Conservation (phyloP, 345 rosid species). For the Barbarea vulgaris region DNA sequence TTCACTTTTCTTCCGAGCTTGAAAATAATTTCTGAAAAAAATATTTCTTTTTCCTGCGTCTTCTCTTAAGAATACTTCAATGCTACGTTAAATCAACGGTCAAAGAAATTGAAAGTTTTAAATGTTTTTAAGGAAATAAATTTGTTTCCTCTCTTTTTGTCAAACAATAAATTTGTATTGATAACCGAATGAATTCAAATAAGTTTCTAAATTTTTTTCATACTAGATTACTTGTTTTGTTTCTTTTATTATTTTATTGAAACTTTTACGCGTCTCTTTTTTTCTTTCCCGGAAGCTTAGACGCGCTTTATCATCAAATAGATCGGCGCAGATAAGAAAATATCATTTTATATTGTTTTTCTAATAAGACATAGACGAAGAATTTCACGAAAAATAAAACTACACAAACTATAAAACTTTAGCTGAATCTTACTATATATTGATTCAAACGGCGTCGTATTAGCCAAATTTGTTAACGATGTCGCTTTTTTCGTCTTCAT, state of each 20-base stretch:
- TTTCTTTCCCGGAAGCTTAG: not conserved
- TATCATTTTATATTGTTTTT: not conserved
- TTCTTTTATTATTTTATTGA: not conserved
- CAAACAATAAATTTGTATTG: not conserved
- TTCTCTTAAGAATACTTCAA: constrained; percentile 27
- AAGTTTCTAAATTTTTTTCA: not conserved
- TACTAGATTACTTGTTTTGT: not conserved
- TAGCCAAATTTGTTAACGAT: not conserved
- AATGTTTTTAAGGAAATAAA: constrained; percentile 15
- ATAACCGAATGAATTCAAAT: constrained; percentile 12
- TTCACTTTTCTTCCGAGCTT: not conserved
- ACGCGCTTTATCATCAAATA: constrained; percentile 18
- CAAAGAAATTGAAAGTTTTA: constrained; percentile 34
- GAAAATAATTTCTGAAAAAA: not conserved
- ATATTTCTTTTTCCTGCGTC: not conserved
- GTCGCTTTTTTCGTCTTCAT: too few relatives aligned
- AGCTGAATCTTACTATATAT: not conserved
- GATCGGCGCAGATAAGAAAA: not conserved
- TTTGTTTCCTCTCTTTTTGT: not conserved
- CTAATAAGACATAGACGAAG: not conserved
- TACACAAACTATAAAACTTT: not conserved
- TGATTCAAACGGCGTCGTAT: not conserved
- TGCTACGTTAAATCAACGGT: constrained; percentile 42
- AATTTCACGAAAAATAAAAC: not conserved
- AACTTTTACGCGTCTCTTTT: constrained; percentile 18